These are phyloP conservation scores for Narthecium ossifragum DNA, from an alignment of 106 monocot species.

Conservation along the genomic window DNA sequence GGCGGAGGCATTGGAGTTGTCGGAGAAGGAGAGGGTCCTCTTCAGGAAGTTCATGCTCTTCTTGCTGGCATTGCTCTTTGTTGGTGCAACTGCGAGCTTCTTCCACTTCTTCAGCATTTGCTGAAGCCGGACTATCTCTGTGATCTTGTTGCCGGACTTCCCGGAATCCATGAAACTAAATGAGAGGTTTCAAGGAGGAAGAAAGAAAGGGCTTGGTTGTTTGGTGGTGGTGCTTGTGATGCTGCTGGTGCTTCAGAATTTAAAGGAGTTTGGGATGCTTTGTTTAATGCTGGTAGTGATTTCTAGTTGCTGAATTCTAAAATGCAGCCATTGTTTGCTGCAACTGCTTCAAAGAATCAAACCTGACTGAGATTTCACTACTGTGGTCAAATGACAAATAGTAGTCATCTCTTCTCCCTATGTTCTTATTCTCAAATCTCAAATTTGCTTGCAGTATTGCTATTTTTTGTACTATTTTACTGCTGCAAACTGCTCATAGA, in stretches of 20 bases:
- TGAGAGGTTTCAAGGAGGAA: neutral
- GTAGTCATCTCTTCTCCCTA: too few relatives aligned
- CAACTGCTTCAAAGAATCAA: slow-evolving; percentile 4
- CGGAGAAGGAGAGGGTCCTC: slow-evolving; percentile 63
- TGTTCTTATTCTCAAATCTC: too few relatives aligned
- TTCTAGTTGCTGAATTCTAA: neutral
- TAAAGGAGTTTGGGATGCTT: slow-evolving; percentile 15
- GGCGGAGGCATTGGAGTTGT: slow-evolving; percentile 14
- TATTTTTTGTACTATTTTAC: too few relatives aligned
- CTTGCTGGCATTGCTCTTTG: slow-evolving; percentile 29
- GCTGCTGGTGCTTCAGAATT: slow-evolving; percentile 6
- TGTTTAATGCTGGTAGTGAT: too few relatives aligned
- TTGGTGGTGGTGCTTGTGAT: slow-evolving; percentile 2
- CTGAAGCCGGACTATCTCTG: slow-evolving; percentile 72
- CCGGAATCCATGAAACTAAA: slow-evolving; percentile 30
- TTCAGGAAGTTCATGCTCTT: slow-evolving; percentile 73
- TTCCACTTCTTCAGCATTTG: slow-evolving; percentile 91
- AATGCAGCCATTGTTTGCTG: neutral
- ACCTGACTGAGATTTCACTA: too few relatives aligned
- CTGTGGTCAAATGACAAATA: too few relatives aligned
- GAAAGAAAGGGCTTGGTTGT: neutral
- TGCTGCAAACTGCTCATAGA: too few relatives aligned
- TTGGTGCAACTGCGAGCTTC: slow-evolving; percentile 60
- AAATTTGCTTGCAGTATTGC: too few relatives aligned
- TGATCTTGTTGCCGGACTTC: slow-evolving; percentile 72